phyloP scores from a whole-genome alignment of 192 early-diverging fungal genomes.

The Entomortierella beljakovae region DNA sequence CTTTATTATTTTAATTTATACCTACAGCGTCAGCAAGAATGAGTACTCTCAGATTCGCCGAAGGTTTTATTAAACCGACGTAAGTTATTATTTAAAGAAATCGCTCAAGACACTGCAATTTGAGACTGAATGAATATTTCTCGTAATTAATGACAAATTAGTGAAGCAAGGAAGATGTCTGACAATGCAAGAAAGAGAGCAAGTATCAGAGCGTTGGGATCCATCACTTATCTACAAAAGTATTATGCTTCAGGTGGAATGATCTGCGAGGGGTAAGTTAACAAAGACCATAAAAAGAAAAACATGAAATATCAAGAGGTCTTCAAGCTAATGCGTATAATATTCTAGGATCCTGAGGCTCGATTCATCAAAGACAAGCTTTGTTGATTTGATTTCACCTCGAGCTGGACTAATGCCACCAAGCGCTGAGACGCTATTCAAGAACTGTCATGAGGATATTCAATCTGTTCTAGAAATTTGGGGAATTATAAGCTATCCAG shows the following conservation, averaged over 20 bases:
- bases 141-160: neutral
- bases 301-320: too few species aligned
- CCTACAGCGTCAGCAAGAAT: too few species aligned
- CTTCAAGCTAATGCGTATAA: constrained; percentile 2
- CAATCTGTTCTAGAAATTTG: constrained; percentile 61
- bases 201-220: constrained; percentile 64
- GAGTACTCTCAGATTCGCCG: constrained; percentile 33
- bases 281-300: neutral
- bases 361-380: constrained; percentile 14
- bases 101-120: neutral
- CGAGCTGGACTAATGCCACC: constrained; percentile 34
- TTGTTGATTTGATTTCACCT: constrained; percentile 27
- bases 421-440: constrained; percentile 58
- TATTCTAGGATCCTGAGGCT: neutral
- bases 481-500: constrained; percentile 63
- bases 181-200: constrained; percentile 58
- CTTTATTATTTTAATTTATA: neutral
- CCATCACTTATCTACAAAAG: constrained; percentile 66
- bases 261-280: constrained; percentile 60
- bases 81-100: constrained; percentile 10
- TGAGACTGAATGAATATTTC: neutral
- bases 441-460: constrained; percentile 60
- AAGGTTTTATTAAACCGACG: constrained; percentile 48
- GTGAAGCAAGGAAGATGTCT: constrained; percentile 9
- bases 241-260: constrained; percentile 66